Base-by-base conservation (phyloP, 1,284 basidiomycete species). In the Testicularia cyperi region DNA sequence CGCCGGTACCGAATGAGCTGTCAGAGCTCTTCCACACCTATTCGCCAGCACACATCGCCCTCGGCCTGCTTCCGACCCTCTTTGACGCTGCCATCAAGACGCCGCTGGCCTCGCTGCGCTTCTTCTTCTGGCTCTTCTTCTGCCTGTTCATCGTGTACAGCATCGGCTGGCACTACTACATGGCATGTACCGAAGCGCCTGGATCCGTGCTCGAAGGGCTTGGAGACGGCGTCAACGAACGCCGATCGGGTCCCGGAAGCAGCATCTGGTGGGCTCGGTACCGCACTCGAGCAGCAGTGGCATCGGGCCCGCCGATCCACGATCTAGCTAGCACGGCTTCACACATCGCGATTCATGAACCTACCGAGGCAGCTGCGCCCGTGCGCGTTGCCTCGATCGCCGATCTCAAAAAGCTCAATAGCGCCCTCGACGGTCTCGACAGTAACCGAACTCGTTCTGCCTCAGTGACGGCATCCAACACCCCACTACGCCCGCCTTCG, bases 141-240 rank as follows among this genome's bases (percentile, higher is more conserved):
- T 90, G 88, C 78, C 38, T 84, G 13, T 81, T 91, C 45, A 85
- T 92, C 58, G 85, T 86, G 3, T 55, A 84, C 47, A 94, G 92
- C 78, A 78, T 94, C 37, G 83, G 84, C 66, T 81, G 80, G 60
- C 88, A 94, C 72, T 95, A 95, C 78, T 92, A 85, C 74, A 85
- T 86, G 68, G 90, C 85, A 29, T 87, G 88, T 67, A 87, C 85
- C 2, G 80, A 88, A 1, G 77, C 82, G n/a, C 66, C 72, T 5
- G 72, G 73, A 2, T 44, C 57, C 9, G 61, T 69, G 0, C 26
- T 40, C 8, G 48, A 64, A 6, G 70, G 70, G 0, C 38, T 75
- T 7, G 52, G 61, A 6, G 58, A 65, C 22, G 36, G 35, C 7
- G 38, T 56, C 5, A 35, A 45, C 9, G 70, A 74, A 34, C 34